phyloP scores from a whole-genome alignment of 345 rosid species.

The Crucihimalaya himalaica region DNA sequence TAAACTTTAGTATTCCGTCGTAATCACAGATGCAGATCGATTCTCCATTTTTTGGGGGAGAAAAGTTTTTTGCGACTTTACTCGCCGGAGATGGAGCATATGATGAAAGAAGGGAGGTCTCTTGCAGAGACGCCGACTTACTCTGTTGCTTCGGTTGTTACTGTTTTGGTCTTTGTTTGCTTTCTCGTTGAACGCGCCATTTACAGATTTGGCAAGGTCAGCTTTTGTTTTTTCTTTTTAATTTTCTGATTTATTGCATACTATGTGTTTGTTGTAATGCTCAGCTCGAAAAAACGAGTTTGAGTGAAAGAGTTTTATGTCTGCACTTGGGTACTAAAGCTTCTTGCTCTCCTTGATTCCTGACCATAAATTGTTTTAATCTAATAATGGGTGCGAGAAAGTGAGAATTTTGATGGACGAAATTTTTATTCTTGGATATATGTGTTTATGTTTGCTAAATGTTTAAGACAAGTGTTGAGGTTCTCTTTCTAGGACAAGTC shows the following conservation, averaged over 20 bases:
- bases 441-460: not conserved
- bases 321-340: not conserved
- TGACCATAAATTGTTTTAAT: not conserved
- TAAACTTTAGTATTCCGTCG: slow-evolving; percentile 5
- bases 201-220: slow-evolving; percentile 85
- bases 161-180: slow-evolving; percentile 76
- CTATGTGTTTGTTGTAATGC: slow-evolving; percentile 35
- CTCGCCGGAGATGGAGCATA: slow-evolving; percentile 40
- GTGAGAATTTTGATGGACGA: not conserved
- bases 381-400: slow-evolving; percentile 7
- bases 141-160: slow-evolving; percentile 79
- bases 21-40: slow-evolving; percentile 41
- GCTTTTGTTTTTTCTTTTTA: not conserved
- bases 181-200: slow-evolving; percentile 74
- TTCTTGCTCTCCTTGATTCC: not conserved
- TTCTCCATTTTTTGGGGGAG: slow-evolving; percentile 4
- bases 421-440: not conserved
- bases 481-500: not conserved
- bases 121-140: slow-evolving; percentile 93
- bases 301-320: not conserved
- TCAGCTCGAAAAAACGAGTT: not conserved
- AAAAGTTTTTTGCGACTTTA: slow-evolving; percentile 1
- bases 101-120: slow-evolving; percentile 65
- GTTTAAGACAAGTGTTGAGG: too few relatives aligned
- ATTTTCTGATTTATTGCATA: not conserved